Conservation (phyloP, 176 grass and related monocot species). For the Juncus effusus region DNA sequence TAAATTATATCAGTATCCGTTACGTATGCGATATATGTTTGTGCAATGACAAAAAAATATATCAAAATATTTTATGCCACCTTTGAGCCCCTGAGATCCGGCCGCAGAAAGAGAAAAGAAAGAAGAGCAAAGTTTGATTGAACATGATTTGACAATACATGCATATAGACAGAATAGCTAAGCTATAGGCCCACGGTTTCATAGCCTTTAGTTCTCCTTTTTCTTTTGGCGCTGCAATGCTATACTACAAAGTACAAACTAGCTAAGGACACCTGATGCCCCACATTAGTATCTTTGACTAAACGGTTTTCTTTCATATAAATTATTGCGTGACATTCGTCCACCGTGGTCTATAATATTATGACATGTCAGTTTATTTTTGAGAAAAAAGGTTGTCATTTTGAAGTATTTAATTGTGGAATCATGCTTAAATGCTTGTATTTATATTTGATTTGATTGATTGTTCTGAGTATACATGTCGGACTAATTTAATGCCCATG, state of each 20-base stretch:
- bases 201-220: constrained; percentile 15
- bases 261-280: constrained; percentile 27
- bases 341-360: too few relatives aligned
- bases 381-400: too few relatives aligned
- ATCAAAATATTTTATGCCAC: not conserved
- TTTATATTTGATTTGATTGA: constrained; percentile 16
- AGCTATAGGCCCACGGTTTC: not conserved
- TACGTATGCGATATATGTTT: too few relatives aligned
- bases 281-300: constrained; percentile 35
- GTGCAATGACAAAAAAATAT: not conserved
- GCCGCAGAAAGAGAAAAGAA: not conserved
- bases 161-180: not conserved
- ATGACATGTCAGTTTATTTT: too few relatives aligned
- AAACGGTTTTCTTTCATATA: not conserved
- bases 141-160: constrained; percentile 15
- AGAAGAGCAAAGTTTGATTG: too few relatives aligned
- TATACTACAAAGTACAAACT: constrained; percentile 4
- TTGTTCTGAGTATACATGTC: constrained; percentile 13
- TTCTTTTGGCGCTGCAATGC: not conserved
- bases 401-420: too few relatives aligned
- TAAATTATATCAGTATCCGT: too few relatives aligned
- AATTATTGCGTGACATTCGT: too few relatives aligned
- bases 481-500: constrained; percentile 9
- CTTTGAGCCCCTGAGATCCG: not conserved
- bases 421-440: not conserved